These are phyloP conservation scores for Ceratocystis alfenasii DNA, from an alignment of 2,329 filamentous ascomycete genomes.

Conservation along the genomic window DNA sequence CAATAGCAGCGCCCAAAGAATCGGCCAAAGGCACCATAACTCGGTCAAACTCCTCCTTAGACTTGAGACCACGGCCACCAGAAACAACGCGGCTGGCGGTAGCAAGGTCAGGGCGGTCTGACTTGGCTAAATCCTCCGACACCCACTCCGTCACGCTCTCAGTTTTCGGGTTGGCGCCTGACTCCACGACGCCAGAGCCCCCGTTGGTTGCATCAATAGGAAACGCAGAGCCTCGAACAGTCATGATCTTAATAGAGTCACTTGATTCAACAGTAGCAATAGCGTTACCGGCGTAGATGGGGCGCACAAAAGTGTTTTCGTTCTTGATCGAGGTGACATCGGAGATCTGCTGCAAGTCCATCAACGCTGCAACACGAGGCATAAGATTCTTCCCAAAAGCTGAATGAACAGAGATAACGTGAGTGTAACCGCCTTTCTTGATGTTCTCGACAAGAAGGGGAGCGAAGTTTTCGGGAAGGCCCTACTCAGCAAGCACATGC, in stretches of 20 bases:
- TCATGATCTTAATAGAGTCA: conserved; percentile 77
- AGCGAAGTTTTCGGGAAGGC: conserved; percentile 88
- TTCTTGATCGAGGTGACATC: conserved; percentile 78
- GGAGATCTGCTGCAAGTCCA: conserved; percentile 87
- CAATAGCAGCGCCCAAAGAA: conserved; percentile 85
- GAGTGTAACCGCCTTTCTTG: conserved; percentile 87
- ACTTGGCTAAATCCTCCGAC: conserved; percentile 83
- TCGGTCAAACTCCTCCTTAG: conserved; percentile 92
- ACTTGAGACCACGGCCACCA: conserved; percentile 88
- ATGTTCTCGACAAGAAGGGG: conserved; percentile 90
- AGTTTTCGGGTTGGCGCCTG: conserved; percentile 71
- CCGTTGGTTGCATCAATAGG: conserved; percentile 57
- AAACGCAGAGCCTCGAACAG: conserved; percentile 88
- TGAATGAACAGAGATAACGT: conserved; percentile 80
- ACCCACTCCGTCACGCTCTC: conserved; percentile 73
- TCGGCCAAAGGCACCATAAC: conserved; percentile 89
- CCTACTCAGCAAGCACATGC: conserved; percentile 37
- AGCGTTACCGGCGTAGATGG: conserved; percentile 95
- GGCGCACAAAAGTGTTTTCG: conserved; percentile 89
- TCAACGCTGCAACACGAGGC: conserved; percentile 77
- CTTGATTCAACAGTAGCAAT: conserved; percentile 89
- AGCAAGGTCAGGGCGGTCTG: conserved; percentile 82
- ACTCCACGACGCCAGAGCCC: conserved; percentile 64
- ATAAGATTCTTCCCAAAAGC: conserved; percentile 94
- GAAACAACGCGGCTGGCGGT: conserved; percentile 87